Evolutionary conservation across 495 filamentous ascomycete genomes (phyloP).

Genomic region (Penicillium soppii): DNA sequence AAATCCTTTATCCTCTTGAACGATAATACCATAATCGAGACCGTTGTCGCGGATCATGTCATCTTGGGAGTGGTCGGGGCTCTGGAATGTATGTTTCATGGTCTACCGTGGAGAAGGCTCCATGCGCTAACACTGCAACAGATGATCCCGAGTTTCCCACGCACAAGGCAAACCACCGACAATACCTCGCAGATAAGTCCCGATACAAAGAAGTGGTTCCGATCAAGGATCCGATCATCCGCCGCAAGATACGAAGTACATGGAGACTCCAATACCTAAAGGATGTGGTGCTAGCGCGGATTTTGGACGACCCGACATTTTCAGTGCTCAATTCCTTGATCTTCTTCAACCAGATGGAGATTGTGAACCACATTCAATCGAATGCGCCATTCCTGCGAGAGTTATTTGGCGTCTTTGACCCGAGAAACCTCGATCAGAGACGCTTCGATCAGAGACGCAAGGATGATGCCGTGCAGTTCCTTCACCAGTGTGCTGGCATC

Average conservation of each 20-base stretch:
- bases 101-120: not conserved
- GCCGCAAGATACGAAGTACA: slow-evolving; percentile 90
- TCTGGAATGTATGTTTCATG: slow-evolving; percentile 69
- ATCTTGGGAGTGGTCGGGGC: slow-evolving; percentile 94
- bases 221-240: slow-evolving; percentile 77
- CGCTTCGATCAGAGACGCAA: slow-evolving; percentile 70
- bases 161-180: slow-evolving; percentile 96
- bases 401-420: slow-evolving; percentile 84
- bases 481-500: slow-evolving; percentile 93
- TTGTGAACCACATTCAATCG: slow-evolving; percentile 84
- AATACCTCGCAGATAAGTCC: slow-evolving; percentile 84
- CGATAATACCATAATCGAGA: slow-evolving; percentile 90
- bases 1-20: slow-evolving; percentile 93
- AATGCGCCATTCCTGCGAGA: slow-evolving; percentile 78
- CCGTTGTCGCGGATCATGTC: slow-evolving; percentile 83
- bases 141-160: slow-evolving; percentile 98
- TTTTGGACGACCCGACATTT: slow-evolving; percentile 96
- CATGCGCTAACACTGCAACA: slow-evolving; percentile 26
- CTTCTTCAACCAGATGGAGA: slow-evolving; percentile 98
- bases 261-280: slow-evolving; percentile 98
- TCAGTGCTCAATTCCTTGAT: slow-evolving; percentile 97
- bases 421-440: slow-evolving; percentile 58
- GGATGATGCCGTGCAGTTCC: slow-evolving; percentile 93
- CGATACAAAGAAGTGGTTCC: slow-evolving; percentile 95
- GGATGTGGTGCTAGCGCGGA: slow-evolving; percentile 93